These are phyloP conservation scores for Tuber melanosporum DNA, from an alignment of 495 filamentous ascomycete genomes.

Conservation along the genomic window DNA sequence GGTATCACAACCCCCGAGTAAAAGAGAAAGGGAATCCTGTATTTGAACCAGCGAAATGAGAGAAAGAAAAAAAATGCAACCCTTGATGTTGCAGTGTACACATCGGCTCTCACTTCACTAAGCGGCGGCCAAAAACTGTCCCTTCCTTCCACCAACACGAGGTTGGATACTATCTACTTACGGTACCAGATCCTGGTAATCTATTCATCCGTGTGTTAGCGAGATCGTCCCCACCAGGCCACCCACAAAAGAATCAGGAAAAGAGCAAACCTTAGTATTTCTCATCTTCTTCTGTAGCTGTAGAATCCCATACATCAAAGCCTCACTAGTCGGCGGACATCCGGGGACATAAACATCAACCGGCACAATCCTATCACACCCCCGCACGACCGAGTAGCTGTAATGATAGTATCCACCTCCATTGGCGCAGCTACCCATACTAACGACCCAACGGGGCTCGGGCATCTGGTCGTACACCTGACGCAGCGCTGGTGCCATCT, in stretches of 20 bases:
- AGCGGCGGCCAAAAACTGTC: not conserved
- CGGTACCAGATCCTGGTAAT: slow-evolving; percentile 49
- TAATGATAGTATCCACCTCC: slow-evolving; percentile 94
- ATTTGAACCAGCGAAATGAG: slow-evolving; percentile 7
- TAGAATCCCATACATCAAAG: slow-evolving; percentile 81
- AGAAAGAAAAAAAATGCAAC: not conserved
- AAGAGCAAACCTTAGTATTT: slow-evolving; percentile 57
- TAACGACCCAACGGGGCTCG: slow-evolving; percentile 86
- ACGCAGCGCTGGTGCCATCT: slow-evolving; percentile 91
- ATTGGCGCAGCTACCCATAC: slow-evolving; percentile 87
- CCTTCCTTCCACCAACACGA: slow-evolving; percentile 3
- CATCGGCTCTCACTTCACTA: not conserved
- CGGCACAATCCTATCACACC: slow-evolving; percentile 83
- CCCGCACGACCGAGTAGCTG: slow-evolving; percentile 78
- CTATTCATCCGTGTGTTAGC: slow-evolving; percentile 14
- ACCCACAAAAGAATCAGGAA: slow-evolving; percentile 51
- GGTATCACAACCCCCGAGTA: not conserved
- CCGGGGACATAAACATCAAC: slow-evolving; percentile 92
- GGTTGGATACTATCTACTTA: slow-evolving; percentile 18
- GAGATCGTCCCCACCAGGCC: slow-evolving; percentile 52
- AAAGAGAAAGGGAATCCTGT: not conserved
- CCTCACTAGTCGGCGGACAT: slow-evolving; percentile 83
- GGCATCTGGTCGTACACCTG: slow-evolving; percentile 99
- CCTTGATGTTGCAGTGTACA: slow-evolving; percentile 19
- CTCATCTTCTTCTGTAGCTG: slow-evolving; percentile 83